Evolutionary conservation across 805 yeast genomes (phyloP).

Genomic region (Sugiyamaella qingdaonensis): DNA sequence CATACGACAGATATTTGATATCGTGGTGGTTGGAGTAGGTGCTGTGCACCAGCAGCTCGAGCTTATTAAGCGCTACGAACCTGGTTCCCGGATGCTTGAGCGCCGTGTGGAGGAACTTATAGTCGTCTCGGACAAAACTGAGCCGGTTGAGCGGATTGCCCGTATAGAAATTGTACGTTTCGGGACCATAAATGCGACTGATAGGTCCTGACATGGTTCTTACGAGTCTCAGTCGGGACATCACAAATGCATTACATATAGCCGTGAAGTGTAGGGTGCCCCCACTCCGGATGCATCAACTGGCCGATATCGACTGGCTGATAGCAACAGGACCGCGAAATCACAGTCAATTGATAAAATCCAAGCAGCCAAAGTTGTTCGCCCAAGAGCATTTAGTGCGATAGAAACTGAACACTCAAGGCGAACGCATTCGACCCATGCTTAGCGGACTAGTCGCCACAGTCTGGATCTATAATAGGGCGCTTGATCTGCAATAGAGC

Average conservation of each 20-base stretch:
- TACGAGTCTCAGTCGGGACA: not conserved
- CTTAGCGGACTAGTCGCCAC: too few species aligned
- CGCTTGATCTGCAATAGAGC: too few species aligned
- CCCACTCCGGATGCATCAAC: too few species aligned
- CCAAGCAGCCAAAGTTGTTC: too few species aligned
- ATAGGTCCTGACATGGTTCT: constrained; percentile 21
- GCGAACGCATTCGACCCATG: too few species aligned
- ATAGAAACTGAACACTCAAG: too few species aligned
- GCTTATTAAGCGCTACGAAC: constrained; percentile 41
- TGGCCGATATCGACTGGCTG: too few species aligned
- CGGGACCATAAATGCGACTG: constrained; percentile 27
- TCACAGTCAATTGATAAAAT: too few species aligned
- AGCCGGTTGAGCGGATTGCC: constrained; percentile 58
- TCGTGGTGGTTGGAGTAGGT: not conserved
- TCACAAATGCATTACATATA: not conserved
- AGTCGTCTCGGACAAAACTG: constrained; percentile 57
- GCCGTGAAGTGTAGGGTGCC: not conserved
- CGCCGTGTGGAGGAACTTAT: constrained; percentile 46
- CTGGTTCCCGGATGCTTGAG: constrained; percentile 44
- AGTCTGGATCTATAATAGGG: too few species aligned
- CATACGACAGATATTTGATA: constrained; percentile 23
- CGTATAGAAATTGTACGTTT: constrained; percentile 39
- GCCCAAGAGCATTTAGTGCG: too few species aligned
- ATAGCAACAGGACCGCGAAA: too few species aligned
- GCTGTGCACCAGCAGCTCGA: constrained; percentile 23